Conservation (phyloP, 1,284 basidiomycete genomes). For the Ceratobasidium sp. region DNA sequence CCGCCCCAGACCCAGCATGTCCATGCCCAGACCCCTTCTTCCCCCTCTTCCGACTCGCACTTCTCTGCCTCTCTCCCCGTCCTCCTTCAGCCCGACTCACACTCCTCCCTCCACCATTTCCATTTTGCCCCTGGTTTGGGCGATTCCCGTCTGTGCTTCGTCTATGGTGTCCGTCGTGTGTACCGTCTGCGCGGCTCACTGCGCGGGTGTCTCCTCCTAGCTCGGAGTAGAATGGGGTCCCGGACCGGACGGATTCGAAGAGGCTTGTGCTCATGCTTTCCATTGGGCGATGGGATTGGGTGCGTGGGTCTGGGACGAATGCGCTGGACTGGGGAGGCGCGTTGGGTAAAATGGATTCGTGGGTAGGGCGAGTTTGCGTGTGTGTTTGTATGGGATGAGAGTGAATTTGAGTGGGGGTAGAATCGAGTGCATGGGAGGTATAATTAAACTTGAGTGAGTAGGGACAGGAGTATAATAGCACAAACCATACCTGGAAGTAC, state of each 20-base stretch:
- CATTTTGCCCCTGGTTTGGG: background rate
- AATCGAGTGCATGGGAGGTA: no score
- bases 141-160: conserved; percentile 3
- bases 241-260: conserved; percentile 43
- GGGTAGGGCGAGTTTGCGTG: no score
- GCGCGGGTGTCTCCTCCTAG: conserved; percentile 16
- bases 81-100: conserved; percentile 21
- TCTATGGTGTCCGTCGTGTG: conserved; percentile 1
- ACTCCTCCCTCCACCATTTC: background rate
- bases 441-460: no score
- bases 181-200: background rate
- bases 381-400: no score
- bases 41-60: background rate
- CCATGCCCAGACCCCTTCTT: background rate
- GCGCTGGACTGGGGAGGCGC: conserved; percentile 42
- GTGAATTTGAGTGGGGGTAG: no score
- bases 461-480: background rate
- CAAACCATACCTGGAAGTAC: conserved; percentile 76
- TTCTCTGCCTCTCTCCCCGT: conserved; percentile 3
- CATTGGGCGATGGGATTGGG: conserved; percentile 3
- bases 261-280: conserved; percentile 35
- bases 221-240: conserved; percentile 38
- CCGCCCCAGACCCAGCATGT: conserved; percentile 12
- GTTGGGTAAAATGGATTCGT: no score
- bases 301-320: conserved; percentile 43